Evolutionary conservation across 768 basidiomycete species (phyloP).

Genomic region (Leucocoprinus leucothites): DNA sequence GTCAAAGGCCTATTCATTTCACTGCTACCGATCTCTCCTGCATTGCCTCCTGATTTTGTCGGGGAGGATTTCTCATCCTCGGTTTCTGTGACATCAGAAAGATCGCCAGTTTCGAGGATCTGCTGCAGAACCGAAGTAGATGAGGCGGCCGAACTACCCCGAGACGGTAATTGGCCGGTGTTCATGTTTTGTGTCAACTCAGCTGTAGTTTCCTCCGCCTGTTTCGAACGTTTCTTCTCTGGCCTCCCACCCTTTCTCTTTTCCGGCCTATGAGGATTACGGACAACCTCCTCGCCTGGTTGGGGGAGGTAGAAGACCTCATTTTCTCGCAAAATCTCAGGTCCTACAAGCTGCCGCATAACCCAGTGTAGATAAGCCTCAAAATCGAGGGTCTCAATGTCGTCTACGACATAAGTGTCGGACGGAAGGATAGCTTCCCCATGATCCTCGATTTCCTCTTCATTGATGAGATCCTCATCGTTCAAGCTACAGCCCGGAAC

Average conservation of each 20-base stretch:
- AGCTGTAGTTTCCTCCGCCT: background rate
- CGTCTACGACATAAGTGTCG: constrained; percentile 39
- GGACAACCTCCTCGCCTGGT: constrained; percentile 40
- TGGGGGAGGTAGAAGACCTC: constrained; percentile 63
- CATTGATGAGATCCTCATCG: constrained; percentile 52
- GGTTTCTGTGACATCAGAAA: constrained; percentile 6
- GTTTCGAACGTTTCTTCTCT: background rate
- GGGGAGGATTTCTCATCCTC: constrained; percentile 1
- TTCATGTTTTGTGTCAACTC: background rate
- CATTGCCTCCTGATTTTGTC: background rate
- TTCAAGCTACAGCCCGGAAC: constrained; percentile 68
- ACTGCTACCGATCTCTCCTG: background rate
- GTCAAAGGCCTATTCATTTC: background rate
- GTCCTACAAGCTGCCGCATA: constrained; percentile 59
- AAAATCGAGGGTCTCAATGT: constrained; percentile 50
- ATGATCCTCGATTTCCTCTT: constrained; percentile 59
- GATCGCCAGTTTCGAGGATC: background rate
- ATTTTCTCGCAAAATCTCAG: constrained; percentile 60
- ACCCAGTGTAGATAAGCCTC: constrained; percentile 51
- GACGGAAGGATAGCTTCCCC: constrained; percentile 55
- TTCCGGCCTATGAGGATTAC: constrained; percentile 12
- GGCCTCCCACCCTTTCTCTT: background rate
- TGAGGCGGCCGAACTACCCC: background rate
- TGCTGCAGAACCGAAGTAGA: constrained; percentile 6
- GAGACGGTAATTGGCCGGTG: background rate